Evolutionary conservation across 257 asterid genomes (phyloP), one percentile per base, ranked within the genome.

Genomic region (Solanum neorickii): DNA sequence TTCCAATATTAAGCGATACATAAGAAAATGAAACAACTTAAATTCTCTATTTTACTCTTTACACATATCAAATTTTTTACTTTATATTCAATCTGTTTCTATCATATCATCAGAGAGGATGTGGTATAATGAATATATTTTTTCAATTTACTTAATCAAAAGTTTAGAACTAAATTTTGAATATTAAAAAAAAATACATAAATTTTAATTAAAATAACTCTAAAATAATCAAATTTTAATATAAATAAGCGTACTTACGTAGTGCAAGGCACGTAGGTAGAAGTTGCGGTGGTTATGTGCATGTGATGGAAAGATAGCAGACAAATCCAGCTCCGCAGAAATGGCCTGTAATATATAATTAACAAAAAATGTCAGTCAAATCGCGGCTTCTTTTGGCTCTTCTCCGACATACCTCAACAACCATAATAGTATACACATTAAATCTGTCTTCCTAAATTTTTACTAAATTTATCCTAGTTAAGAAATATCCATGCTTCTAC

Each of bases 401-500:
- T 39, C 87, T 87, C 95, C 93, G 92, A 93, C 97, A 93, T 86
- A 84, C 86, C 82, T 88, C 91, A 89, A 88, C 89, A 65, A 86
- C 46, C 76, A 73, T 89, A 41, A 49, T 10, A 9, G 59, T 47
- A 47, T 72, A 72, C 49, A 77, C 60, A 72, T 47, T 10, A 83
- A 29, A 47, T 14, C 37, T 69, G 14, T 87, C 85, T 73, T 88
- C 31, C 60, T 25, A n/a, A 52, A 72, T 42, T 49, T 35, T 27
- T 75, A 89, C 90, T 18, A 16, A 80, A 52, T 84, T 84, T 87
- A 75, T n/a, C 86, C 46, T 42, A n/a, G 68, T 80, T 47, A 47
- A 73, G 68, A 80, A 80, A 20, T 93, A 90, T 93, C 94, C 92
- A 88, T 73, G 93, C 93, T 87, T 87, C 91, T 92, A 89, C 95